Percentiles rank a stretch among this genome's conserved stretches.
phyloP scores from a whole-genome alignment of 345 rosid species.

The Citrus unshiu region DNA sequence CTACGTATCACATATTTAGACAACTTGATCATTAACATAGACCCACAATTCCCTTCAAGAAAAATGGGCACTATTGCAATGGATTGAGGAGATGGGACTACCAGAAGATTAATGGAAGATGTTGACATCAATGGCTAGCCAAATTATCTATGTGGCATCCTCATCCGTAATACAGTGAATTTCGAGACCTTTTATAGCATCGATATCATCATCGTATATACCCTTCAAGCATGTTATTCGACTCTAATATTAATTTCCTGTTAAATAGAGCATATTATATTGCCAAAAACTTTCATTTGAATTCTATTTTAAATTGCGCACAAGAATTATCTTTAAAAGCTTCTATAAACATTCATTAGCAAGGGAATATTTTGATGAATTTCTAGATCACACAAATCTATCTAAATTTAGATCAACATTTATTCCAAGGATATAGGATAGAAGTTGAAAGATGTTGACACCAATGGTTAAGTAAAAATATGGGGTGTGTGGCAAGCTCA shows the following conservation, averaged over 20 bases:
- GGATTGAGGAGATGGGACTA: conserved; percentile 2
- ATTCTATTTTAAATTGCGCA: too few relatives aligned
- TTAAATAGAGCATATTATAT: too few relatives aligned
- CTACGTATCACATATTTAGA: background rate
- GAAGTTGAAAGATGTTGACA: background rate
- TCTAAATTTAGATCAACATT: background rate
- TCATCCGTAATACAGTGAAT: too few relatives aligned
- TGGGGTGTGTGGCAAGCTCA: conserved; percentile 15
- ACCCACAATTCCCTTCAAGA: background rate
- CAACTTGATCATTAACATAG: background rate
- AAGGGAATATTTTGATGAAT: too few relatives aligned
- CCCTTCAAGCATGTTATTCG: too few relatives aligned
- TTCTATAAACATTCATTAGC: too few relatives aligned
- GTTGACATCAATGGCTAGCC: conserved; percentile 2
- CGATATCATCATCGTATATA: too few relatives aligned
- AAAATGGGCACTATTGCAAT: background rate
- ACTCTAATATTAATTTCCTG: too few relatives aligned
- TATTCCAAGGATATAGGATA: background rate
- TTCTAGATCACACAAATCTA: background rate
- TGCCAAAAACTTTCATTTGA: too few relatives aligned
- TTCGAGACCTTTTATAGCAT: too few relatives aligned
- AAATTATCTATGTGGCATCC: background rate
- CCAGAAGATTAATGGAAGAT: background rate
- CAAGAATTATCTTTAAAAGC: background rate
- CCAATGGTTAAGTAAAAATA: background rate